Evolutionary conservation across 306 rosid species (phyloP).

Genomic region (Hippophae tibetana): DNA sequence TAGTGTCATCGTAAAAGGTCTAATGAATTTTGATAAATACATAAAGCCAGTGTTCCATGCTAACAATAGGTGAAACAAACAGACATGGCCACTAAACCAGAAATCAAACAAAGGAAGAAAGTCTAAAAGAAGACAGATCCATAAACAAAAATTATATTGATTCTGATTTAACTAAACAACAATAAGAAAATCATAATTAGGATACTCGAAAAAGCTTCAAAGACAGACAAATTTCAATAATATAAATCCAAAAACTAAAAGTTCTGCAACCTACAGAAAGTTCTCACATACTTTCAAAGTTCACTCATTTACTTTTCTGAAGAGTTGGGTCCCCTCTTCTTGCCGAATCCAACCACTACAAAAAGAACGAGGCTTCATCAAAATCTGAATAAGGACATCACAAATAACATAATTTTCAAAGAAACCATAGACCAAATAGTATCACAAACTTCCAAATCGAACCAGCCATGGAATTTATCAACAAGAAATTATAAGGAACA

Average conservation of each 20-base stretch:
- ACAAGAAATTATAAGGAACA: not conserved
- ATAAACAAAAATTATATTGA: no score
- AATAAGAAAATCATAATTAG: no score
- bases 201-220: not conserved
- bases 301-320: slow-evolving; percentile 19
- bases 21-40: no score
- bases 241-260: slow-evolving; percentile 1
- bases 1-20: no score
- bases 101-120: no score
- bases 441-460: no score
- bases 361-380: not conserved
- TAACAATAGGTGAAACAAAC: no score
- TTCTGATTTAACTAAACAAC: no score
- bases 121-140: no score
- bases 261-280: not conserved
- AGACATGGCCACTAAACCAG: no score
- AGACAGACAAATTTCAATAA: not conserved
- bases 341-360: slow-evolving; percentile 30
- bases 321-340: slow-evolving; percentile 34
- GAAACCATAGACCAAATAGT: not conserved
- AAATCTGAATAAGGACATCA: not conserved
- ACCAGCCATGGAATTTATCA: no score
- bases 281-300: slow-evolving; percentile 1
- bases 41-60: no score
- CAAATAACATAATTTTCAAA: not conserved